A percentile compares a stretch with the other conserved stretches of the same genome.
Conservation (phyloP, 768 basidiomycete genomes). For the Wakefieldia striispora region DNA sequence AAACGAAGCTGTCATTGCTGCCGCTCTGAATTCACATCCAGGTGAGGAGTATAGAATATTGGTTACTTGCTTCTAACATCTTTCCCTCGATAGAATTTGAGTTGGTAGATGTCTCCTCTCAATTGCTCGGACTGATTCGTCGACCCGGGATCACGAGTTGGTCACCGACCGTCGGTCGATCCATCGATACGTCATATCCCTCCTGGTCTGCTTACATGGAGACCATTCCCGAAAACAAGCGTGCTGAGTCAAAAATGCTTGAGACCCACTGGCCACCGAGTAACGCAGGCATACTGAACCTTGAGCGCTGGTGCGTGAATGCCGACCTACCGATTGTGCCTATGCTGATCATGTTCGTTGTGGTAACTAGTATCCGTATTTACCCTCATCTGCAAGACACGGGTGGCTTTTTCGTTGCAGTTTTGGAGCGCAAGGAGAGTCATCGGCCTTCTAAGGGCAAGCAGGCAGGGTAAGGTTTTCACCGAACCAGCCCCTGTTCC, state of each 20-base stretch:
- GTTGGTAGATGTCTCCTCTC: constrained; percentile 74
- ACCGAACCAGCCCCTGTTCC: not conserved
- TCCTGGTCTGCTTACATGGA: constrained; percentile 61
- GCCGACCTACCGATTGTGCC: not conserved
- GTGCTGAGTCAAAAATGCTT: constrained; percentile 58
- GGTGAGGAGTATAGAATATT: constrained; percentile 39
- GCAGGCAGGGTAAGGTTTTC: constrained; percentile 13
- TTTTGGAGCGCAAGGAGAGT: constrained; percentile 55
- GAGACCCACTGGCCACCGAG: constrained; percentile 80
- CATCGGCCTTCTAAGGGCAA: constrained; percentile 2
- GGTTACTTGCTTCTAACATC: not conserved
- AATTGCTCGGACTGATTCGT: constrained; percentile 68
- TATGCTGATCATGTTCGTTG: not conserved
- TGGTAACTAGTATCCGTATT: constrained; percentile 65
- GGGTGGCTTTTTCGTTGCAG: constrained; percentile 97
- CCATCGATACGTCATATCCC: constrained; percentile 47
- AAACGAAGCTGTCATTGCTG: constrained; percentile 93
- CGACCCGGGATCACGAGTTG: constrained; percentile 76
- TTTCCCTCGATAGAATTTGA: constrained; percentile 53
- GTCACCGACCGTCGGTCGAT: constrained; percentile 67
- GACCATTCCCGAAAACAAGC: constrained; percentile 46
- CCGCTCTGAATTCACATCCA: constrained; percentile 68
- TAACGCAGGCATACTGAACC: constrained; percentile 55
- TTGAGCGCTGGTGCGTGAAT: constrained; percentile 68
- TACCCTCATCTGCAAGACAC: constrained; percentile 96